Base-by-base conservation (phyloP, 2,329 filamentous ascomycete genomes). In the Trichoderma sp. region DNA sequence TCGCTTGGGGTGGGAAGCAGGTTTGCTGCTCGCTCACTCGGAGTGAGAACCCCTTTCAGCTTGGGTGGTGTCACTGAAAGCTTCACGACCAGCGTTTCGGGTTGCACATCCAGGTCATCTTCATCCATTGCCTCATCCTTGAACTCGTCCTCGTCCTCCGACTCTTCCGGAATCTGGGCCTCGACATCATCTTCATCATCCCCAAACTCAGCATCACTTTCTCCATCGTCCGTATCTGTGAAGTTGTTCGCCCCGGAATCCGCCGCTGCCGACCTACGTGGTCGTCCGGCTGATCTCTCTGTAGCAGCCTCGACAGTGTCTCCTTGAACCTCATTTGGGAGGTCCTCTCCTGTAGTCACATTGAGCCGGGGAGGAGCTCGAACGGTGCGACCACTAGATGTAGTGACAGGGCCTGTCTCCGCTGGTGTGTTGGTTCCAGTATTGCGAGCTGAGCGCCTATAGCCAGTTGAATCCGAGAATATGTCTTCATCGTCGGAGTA, bases 401-500 rank as follows among this genome's bases (percentile, higher is more conserved):
- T 98, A 65, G 93, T 84, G 81, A 89, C 83, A 6, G 87, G 85
- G 9, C 83, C 91, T 28, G 85, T 80, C 74, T 95, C 93, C 53
- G 88, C 88, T 0, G 94, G 92, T 1, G 93, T 94, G 74, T 90
- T 90, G 11, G 90, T 87, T 50, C 91, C 88, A 2, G 92, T 94
- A 74, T 94, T 92, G 30, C 95, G 90, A 20, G 90, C 87, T 13
- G 93, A 93, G 7, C 91, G 88, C 85, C 95, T 79, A 80, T 83
- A 81, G 6, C 71, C 72, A 11, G 88, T 87, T 43, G 90, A 91
- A 78, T 91, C 88, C n/a, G 88, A 88, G 66, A 90, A 89, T 17
- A 91, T 89, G 43, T 91, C 91, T 75, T 97, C 93, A 28, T 97
- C 93, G 67, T 98, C 95, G 0, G 94, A 97, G 79, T 93, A 99